A percentile compares a stretch with the other conserved stretches of the same genome.
Evolutionary conservation across 2,329 filamentous ascomycete species (phyloP).

Genomic region (Ciborinia camelliae): DNA sequence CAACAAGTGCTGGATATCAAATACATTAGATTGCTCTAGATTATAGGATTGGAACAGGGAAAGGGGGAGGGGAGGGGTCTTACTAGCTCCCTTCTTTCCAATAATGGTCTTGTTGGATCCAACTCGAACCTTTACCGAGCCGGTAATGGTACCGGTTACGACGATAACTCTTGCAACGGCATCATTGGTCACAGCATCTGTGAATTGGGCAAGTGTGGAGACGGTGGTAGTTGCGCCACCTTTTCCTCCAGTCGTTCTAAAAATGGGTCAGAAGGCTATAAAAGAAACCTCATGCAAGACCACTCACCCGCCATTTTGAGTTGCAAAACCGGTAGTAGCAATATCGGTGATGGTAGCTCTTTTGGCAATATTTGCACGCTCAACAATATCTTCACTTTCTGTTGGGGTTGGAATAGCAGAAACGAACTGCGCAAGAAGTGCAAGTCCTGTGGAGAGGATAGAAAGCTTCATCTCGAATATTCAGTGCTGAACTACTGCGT

Average conservation of each 20-base stretch:
- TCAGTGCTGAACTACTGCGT: not conserved
- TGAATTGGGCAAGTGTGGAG: constrained; percentile 40
- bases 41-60: not conserved
- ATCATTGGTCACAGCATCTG: constrained; percentile 33
- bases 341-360: constrained; percentile 42
- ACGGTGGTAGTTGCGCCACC: constrained; percentile 46
- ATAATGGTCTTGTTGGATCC: constrained; percentile 45
- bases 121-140: constrained; percentile 25
- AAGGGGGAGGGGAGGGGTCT: not conserved
- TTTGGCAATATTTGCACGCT: constrained; percentile 38
- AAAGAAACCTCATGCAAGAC: not conserved
- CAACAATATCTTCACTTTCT: constrained; percentile 33
- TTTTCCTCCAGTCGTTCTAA: constrained; percentile 46
- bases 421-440: constrained; percentile 45
- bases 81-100: constrained; percentile 38
- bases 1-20: constrained; percentile 39
- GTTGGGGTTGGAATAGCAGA: constrained; percentile 47
- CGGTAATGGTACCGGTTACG: constrained; percentile 40
- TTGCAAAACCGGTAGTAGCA: constrained; percentile 44
- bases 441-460: constrained; percentile 44
- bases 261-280: not conserved
- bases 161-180: constrained; percentile 45
- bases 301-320: constrained; percentile 39
- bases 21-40: not conserved
- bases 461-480: constrained; percentile 47